Conservation (phyloP, 2,329 filamentous ascomycete species). For the Colletotrichum abscissum region DNA sequence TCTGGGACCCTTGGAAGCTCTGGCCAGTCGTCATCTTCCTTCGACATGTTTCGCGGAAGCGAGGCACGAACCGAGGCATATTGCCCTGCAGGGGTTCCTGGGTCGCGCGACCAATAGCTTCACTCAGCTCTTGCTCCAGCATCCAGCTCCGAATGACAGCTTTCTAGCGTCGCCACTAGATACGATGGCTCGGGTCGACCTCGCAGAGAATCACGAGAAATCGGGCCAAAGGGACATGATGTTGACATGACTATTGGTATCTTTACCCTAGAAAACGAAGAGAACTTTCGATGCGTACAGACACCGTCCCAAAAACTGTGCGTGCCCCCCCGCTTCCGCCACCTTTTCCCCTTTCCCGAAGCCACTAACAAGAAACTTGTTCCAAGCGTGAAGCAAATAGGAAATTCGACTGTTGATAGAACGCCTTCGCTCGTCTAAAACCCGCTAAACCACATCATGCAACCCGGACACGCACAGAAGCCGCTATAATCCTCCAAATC, state of each 20-base stretch:
- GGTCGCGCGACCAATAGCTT: neutral
- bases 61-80: neutral
- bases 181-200: neutral
- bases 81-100: neutral
- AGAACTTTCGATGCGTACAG: neutral
- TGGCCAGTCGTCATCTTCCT: neutral
- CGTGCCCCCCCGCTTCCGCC: neutral
- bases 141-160: neutral
- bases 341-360: neutral
- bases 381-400: neutral
- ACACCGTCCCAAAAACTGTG: neutral
- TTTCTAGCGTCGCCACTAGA: neutral
- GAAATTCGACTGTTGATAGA: neutral
- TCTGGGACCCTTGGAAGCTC: neutral
- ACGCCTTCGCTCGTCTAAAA: slow-evolving; percentile 30
- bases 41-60: neutral
- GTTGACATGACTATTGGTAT: neutral
- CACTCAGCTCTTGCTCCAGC: neutral
- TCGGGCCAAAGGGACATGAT: neutral
- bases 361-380: neutral
- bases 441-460: slow-evolving; percentile 35
- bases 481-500: slow-evolving; percentile 37
- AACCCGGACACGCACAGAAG: slow-evolving; percentile 30
- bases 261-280: neutral
- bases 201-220: neutral